A percentile compares a stretch with the other conserved stretches of the same genome.
phyloP scores from a whole-genome alignment of 2,329 filamentous ascomycete genomes.

The Monilinia laxa region DNA sequence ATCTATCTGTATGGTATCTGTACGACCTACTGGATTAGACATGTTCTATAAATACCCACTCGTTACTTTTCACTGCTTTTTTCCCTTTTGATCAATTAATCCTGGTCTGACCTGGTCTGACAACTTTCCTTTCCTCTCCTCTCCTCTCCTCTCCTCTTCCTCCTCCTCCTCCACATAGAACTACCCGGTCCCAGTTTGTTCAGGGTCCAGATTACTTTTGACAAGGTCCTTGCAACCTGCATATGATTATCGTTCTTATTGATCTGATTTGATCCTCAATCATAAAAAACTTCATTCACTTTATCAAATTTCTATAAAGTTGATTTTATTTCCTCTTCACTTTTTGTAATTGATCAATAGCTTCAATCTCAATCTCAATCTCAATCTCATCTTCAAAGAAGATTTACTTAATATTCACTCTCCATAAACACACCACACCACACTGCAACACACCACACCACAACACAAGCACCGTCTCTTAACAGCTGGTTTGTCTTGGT shows the following conservation, averaged over 20 bases:
- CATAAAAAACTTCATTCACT: background rate
- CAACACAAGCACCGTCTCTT: background rate
- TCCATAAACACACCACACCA: background rate
- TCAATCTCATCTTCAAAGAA: background rate
- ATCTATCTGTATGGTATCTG: background rate
- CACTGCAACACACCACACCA: too few species aligned
- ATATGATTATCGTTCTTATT: background rate
- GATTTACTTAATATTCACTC: background rate
- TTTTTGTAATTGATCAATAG: background rate
- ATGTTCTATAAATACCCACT: background rate
- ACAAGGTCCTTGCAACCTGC: background rate
- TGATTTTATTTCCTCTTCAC: background rate
- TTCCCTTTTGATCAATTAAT: background rate
- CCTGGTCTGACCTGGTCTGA: too few species aligned
- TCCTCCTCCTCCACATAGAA: background rate
- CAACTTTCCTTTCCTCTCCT: too few species aligned
- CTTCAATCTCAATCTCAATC: background rate
- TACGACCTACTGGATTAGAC: background rate
- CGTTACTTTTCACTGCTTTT: background rate
- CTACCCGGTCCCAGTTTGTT: background rate
- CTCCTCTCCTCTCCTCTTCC: too few species aligned
- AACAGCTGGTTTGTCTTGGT: background rate
- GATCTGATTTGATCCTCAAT: slow-evolving; percentile 7
- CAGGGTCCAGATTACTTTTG: background rate
- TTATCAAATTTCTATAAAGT: background rate